A percentile compares a stretch with the other conserved stretches of the same genome.
These are phyloP conservation scores for Odontarrhena argentea DNA, from an alignment of 345 rosid species.

Conservation along the genomic window DNA sequence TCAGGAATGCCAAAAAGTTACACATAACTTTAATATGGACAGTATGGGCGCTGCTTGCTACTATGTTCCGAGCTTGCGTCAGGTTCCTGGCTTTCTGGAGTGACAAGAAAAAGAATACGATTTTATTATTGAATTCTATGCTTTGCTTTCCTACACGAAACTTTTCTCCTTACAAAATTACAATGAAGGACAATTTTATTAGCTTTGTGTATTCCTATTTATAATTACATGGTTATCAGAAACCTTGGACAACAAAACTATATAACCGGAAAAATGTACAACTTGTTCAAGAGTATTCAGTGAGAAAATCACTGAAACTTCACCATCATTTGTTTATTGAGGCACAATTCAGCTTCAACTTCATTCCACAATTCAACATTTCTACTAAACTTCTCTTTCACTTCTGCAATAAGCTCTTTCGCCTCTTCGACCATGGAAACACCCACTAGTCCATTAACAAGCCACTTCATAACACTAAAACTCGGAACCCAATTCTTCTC, in stretches of 20 bases:
- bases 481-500: constrained; percentile 74
- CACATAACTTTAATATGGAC: neutral
- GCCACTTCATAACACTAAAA: constrained; percentile 58
- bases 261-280: neutral
- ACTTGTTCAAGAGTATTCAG: neutral
- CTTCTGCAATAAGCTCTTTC: constrained; percentile 47
- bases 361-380: constrained; percentile 66
- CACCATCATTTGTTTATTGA: constrained; percentile 36
- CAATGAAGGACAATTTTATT: too few species aligned
- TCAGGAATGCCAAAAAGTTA: neutral
- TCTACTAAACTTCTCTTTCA: constrained; percentile 59
- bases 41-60: neutral
- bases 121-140: neutral
- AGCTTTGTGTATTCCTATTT: too few species aligned
- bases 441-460: constrained; percentile 66
- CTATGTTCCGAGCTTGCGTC: constrained; percentile 21
- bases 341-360: constrained; percentile 74
- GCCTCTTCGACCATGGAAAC: constrained; percentile 64
- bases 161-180: neutral
- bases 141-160: neutral
- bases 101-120: neutral
- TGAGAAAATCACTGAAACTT: neutral
- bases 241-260: neutral
- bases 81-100: neutral
- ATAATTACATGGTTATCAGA: neutral